Percentiles rank a stretch among this genome's conserved stretches.
These are phyloP conservation scores for Lithocarpus polystachyus DNA, from an alignment of 306 rosid species.

Conservation along the genomic window DNA sequence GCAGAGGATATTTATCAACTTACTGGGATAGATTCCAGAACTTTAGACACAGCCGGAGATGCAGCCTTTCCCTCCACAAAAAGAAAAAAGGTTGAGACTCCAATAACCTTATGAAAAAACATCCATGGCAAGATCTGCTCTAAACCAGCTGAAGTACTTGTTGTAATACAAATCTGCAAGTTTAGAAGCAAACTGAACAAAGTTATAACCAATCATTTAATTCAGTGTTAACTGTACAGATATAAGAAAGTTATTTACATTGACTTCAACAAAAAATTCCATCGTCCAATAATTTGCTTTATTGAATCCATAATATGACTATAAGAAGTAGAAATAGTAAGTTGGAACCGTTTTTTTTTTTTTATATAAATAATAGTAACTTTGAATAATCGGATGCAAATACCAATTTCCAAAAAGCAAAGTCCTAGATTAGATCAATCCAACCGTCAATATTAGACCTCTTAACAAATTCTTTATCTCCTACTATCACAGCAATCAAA, in stretches of 20 bases:
- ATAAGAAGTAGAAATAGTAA: background rate
- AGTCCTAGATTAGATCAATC: background rate
- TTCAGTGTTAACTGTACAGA: background rate
- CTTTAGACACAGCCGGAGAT: constrained; percentile 66
- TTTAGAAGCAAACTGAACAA: constrained; percentile 15
- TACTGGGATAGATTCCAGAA: constrained; percentile 85
- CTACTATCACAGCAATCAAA: background rate
- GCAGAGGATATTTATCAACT: constrained; percentile 32
- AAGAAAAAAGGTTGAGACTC: constrained; percentile 74
- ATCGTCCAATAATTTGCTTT: background rate
- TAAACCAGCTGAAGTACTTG: constrained; percentile 88
- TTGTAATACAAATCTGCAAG: constrained; percentile 75
- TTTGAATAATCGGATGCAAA: background rate
- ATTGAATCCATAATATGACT: background rate
- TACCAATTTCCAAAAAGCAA: background rate
- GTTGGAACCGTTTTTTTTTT: background rate
- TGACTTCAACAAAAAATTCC: background rate
- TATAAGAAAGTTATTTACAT: background rate
- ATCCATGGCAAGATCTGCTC: constrained; percentile 98
- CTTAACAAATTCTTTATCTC: background rate
- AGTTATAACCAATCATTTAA: background rate
- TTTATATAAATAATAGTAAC: too few relatives aligned
- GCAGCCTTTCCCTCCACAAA: constrained; percentile 99
- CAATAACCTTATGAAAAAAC: constrained; percentile 94
- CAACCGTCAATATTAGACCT: background rate